Base-by-base conservation (phyloP, 768 basidiomycete species). In the Cystofilobasidium capitatum region DNA sequence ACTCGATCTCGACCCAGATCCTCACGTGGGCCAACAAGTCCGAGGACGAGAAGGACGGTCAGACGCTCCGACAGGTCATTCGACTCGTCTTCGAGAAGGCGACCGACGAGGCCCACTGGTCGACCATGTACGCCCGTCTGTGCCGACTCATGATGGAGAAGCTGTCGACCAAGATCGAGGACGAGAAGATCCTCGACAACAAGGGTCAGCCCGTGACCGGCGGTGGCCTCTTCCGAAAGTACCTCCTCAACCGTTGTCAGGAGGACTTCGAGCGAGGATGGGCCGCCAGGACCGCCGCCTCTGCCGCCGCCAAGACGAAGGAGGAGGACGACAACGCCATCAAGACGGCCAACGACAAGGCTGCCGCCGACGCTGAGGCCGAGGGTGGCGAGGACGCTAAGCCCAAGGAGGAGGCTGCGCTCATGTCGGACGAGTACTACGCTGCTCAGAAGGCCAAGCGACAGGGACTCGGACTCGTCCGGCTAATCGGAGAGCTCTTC, bases 401-500 rank as follows among this genome's bases (percentile, higher is more conserved):
- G 7, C 85, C 83, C 64, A 69, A 69, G 63, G 87, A 88, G 73
- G 82, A 83, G 70, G 89, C 83, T 17, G 78, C 76, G 37, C 82
- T 96, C 35, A 89, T 96, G 76, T 93, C 90, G 16, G 91, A 96
- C 1, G 94, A 96, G 78, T 97, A 97, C 80, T 93, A 94, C 73
- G 86, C 87, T 44, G 91, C 91, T 20, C 88, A 93, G 78, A 96
- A 94, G 81, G 94, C 92, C 47, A 98, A 97, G 81, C 89, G 93
- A 69, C 89, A 90, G 70, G 93, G 94, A 77, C 86, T 97, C 16
- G 91, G 94, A 81, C 83, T 99, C 72, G 91, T 97, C 80, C 90
- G 89, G 78, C 93, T 99, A 80, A 97, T 98, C 71, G 93, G 94
- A 71, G 94, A 99, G 79, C 81, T 98, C 64, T 99, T 91, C 86